Base-by-base conservation (phyloP, 2,329 filamentous ascomycete genomes). In the Elsinoe necatrix region DNA sequence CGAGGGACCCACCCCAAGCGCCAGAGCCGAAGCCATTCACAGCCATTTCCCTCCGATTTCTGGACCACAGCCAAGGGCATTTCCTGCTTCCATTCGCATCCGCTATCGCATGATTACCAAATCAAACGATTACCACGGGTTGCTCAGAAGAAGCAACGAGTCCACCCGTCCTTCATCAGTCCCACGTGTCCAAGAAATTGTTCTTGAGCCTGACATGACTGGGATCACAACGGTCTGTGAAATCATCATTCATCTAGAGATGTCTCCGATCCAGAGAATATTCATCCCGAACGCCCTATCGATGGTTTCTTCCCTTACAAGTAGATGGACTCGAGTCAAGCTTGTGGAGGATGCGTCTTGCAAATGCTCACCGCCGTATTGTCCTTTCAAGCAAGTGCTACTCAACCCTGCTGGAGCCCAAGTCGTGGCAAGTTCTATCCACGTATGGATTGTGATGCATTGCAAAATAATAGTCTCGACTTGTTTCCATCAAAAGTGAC, bases 281-380 rank as follows among this genome's bases (percentile, higher is more conserved):
- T 14, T 25, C 5, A 18, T 18, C 23, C 11, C 4, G 11, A 3
- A 18, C 34, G 45, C 23, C 20, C 31, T 21, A 52, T 39, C 48
- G 48, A 37, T 18, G 6, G 20, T 25, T 45, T 29, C 4, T 25
- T 45, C n/a, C n/a, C n/a, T n/a, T n/a, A n/a, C n/a, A n/a, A n/a
- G n/a, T n/a, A n/a, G n/a, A 43, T 43, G 41, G 41, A 43, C 41
- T 43, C 41, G 41, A 43, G 41, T 43, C 41, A 43, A 23, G 16
- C 21, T 45, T 45, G 41, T 45, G 20, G 21, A 45, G 34, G 14
- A 37, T 20, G 9, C 41, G 16, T 16, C 18, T 23, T 43, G 41
- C 16, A 16, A 23, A 21, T 43, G 21, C 18, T 43, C 41, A 12
- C 16, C 21, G 41, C 41, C 41, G 34, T 31, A 5, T 14, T 37